These are phyloP conservation scores for Peronospora farinosa DNA, from an alignment of 352 stramenopile genomes.

Conservation along the genomic window DNA sequence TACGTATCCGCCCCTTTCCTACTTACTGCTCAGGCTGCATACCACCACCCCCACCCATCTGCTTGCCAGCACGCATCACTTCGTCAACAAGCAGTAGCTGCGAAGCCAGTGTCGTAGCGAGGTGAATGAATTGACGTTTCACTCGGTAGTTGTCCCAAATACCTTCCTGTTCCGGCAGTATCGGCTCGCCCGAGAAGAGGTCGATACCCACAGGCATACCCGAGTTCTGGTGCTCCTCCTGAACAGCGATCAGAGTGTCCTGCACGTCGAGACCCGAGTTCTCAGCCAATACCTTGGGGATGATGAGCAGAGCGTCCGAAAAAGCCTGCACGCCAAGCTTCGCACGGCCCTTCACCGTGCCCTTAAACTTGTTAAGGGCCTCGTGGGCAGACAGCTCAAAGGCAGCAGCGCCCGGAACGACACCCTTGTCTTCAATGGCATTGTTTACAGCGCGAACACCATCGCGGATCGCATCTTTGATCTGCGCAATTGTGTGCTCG, in stretches of 20 bases:
- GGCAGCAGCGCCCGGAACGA: slow-evolving; percentile 94
- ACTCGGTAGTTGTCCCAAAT: slow-evolving; percentile 99
- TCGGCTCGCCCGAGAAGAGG: slow-evolving; percentile 93
- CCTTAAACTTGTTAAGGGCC: slow-evolving; percentile 82
- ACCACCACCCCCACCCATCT: slow-evolving; percentile 86
- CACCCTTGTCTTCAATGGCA: slow-evolving; percentile 93
- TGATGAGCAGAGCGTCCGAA: slow-evolving; percentile 93
- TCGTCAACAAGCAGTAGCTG: slow-evolving; percentile 98
- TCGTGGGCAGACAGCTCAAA: slow-evolving; percentile 94
- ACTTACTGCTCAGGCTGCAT: slow-evolving; percentile 62
- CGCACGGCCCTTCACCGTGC: slow-evolving; percentile 89
- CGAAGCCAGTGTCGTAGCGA: slow-evolving; percentile 96
- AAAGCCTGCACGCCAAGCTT: slow-evolving; percentile 98
- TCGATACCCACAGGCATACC: slow-evolving; percentile 93
- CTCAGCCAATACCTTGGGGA: slow-evolving; percentile 96
- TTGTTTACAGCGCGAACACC: slow-evolving; percentile 98
- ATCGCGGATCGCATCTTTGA: slow-evolving; percentile 98
- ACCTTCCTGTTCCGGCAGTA: slow-evolving; percentile 93
- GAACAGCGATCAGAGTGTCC: slow-evolving; percentile 94
- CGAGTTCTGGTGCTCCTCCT: slow-evolving; percentile 91
- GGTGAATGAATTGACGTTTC: slow-evolving; percentile 98
- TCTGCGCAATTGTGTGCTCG: slow-evolving; percentile 97
- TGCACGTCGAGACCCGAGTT: slow-evolving; percentile 88
- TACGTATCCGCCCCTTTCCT: slow-evolving; percentile 22
- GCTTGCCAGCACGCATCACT: slow-evolving; percentile 97